These are phyloP conservation scores for Fonsecaea multimorphosa DNA, from an alignment of 2,329 filamentous ascomycete species.

Conservation along the genomic window DNA sequence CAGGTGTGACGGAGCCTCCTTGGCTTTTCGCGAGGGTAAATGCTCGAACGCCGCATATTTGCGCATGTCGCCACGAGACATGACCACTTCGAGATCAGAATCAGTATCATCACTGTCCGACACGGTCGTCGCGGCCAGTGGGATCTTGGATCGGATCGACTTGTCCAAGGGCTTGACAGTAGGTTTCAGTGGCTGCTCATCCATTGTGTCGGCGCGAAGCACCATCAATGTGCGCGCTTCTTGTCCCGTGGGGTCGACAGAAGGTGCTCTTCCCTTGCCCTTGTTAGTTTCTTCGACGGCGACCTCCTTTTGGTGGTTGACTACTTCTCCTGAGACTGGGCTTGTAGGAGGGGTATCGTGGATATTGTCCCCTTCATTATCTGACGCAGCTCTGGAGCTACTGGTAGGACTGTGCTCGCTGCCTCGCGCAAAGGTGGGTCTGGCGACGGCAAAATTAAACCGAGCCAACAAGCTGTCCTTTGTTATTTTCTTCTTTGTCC, in stretches of 20 bases:
- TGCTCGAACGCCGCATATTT: constrained; percentile 72
- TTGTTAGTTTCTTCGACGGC: constrained; percentile 53
- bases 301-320: constrained; percentile 34
- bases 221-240: background rate
- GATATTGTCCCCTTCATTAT: constrained; percentile 51
- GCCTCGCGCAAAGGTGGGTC: constrained; percentile 27
- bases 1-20: constrained; percentile 68
- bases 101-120: constrained; percentile 46
- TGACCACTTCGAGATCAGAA: constrained; percentile 68
- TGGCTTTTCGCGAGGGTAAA: constrained; percentile 66
- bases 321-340: constrained; percentile 46
- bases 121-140: background rate
- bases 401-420: constrained; percentile 48
- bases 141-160: constrained; percentile 2
- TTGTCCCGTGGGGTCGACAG: constrained; percentile 30
- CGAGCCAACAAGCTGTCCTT: constrained; percentile 81
- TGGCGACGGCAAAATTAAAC: constrained; percentile 70
- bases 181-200: constrained; percentile 9
- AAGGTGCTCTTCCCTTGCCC: constrained; percentile 64
- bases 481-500: constrained; percentile 88
- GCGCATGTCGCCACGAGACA: constrained; percentile 48
- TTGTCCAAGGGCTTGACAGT: constrained; percentile 23
- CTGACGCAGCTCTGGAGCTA: constrained; percentile 59
- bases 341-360: constrained; percentile 76
- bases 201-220: background rate